Percentiles rank a stretch among this genome's conserved stretches.
These are phyloP conservation scores for Cordyceps fumosorosea DNA, from an alignment of 2,329 filamentous ascomycete species.

Conservation along the genomic window DNA sequence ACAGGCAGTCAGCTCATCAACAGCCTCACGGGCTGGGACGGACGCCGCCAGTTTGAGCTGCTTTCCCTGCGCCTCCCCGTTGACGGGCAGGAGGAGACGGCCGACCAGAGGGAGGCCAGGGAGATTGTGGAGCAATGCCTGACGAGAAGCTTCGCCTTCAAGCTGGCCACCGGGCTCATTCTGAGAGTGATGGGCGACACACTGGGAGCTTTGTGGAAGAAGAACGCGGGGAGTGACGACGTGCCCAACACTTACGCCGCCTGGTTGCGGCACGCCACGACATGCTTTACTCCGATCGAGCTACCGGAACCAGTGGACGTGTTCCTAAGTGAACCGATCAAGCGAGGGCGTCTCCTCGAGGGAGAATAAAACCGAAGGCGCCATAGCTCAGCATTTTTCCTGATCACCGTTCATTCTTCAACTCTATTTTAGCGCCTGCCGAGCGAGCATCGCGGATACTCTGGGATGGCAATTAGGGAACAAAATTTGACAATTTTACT, in stretches of 20 bases:
- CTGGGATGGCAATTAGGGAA: too few species aligned
- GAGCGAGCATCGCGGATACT: neutral
- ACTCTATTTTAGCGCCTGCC: neutral
- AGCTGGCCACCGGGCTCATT: conserved; percentile 49
- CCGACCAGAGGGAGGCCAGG: conserved; percentile 41
- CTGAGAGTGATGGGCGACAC: conserved; percentile 42
- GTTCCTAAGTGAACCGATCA: conserved; percentile 29
- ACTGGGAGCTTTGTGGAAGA: conserved; percentile 47
- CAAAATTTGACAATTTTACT: neutral
- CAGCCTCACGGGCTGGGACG: conserved; percentile 44
- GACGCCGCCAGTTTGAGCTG: conserved; percentile 41
- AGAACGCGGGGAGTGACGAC: conserved; percentile 40
- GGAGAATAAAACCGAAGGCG: neutral
- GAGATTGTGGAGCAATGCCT: conserved; percentile 46
- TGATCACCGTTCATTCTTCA: neutral
- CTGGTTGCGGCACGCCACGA: conserved; percentile 45
- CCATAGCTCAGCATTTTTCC: neutral
- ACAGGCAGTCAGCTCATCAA: conserved; percentile 46
- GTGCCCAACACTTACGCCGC: conserved; percentile 46
- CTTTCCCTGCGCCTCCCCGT: conserved; percentile 33
- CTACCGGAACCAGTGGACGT: conserved; percentile 31
- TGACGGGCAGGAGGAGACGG: conserved; percentile 26
- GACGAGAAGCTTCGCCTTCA: conserved; percentile 46
- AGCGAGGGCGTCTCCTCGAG: conserved; percentile 26
- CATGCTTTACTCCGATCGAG: conserved; percentile 38